Percentiles rank a stretch among this genome's conserved stretches.
phyloP scores from a whole-genome alignment of 208 protist genomes.

The Naegleria gruberi region DNA sequence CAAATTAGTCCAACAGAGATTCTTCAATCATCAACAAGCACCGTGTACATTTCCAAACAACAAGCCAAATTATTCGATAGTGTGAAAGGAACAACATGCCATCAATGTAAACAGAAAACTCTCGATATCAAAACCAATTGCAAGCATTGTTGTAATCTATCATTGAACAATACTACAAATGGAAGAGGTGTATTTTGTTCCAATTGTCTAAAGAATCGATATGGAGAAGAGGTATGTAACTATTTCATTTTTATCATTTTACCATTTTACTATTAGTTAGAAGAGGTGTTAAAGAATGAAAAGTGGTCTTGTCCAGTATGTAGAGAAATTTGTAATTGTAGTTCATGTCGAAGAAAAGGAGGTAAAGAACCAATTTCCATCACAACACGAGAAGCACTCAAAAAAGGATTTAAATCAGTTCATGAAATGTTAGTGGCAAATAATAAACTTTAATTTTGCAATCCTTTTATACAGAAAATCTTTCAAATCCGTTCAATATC shows the following conservation, averaged over 20 bases:
- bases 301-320: background rate
- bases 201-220: background rate
- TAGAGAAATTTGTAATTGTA: background rate
- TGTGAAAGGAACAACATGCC: background rate
- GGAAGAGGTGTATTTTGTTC: background rate
- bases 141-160: background rate
- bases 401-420: background rate
- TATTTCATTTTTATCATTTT: too few relatives aligned
- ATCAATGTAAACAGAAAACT: slow-evolving; percentile 19
- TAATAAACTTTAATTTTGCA: too few relatives aligned
- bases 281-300: background rate
- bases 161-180: background rate
- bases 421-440: background rate
- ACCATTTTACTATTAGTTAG: background rate
- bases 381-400: slow-evolving; percentile 8
- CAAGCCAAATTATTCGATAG: background rate
- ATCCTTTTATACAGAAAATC: too few relatives aligned
- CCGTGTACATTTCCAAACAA: too few relatives aligned
- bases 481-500: background rate
- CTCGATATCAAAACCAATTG: background rate
- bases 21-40: too few relatives aligned
- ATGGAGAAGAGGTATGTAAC: background rate
- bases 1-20: too few relatives aligned
- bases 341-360: background rate
- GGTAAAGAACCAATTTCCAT: background rate